Conservation (phyloP, 495 filamentous ascomycete genomes). For the Monascus purpureus region DNA sequence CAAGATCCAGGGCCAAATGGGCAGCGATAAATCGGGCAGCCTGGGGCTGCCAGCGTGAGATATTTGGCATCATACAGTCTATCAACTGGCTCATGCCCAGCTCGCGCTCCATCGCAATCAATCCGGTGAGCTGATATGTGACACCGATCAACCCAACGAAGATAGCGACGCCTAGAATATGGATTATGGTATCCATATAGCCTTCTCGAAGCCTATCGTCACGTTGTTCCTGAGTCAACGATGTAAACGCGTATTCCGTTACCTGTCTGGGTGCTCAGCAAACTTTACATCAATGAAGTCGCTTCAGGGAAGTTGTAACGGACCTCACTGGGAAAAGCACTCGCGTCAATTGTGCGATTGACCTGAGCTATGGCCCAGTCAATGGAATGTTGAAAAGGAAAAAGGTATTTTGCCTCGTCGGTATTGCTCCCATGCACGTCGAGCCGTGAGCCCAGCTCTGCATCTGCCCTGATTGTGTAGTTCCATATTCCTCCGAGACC, state of each 20-base stretch:
- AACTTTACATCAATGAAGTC: background rate
- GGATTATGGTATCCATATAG: constrained; percentile 56
- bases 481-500: constrained; percentile 60
- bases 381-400: constrained; percentile 66
- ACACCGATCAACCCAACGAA: constrained; percentile 55
- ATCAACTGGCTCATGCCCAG: constrained; percentile 65
- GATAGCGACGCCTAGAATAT: constrained; percentile 53
- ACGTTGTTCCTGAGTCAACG: constrained; percentile 47
- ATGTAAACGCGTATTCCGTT: constrained; percentile 61
- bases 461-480: constrained; percentile 67
- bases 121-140: constrained; percentile 61
- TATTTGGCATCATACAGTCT: constrained; percentile 69
- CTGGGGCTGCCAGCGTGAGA: constrained; percentile 51
- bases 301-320: background rate
- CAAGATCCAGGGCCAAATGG: constrained; percentile 50
- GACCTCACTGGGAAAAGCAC: constrained; percentile 26
- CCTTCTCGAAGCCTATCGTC: constrained; percentile 42
- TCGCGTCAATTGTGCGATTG: constrained; percentile 23
- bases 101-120: constrained; percentile 66
- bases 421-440: constrained; percentile 44
- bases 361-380: constrained; percentile 53
- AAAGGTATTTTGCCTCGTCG: constrained; percentile 55
- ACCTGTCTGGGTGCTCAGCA: constrained; percentile 13
- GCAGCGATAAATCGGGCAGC: constrained; percentile 50
- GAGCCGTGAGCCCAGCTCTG: constrained; percentile 44